Percentiles rank a stretch among this genome's conserved stretches.
These are phyloP conservation scores for Hypoxylon sp. DNA, from an alignment of 2,329 filamentous ascomycete genomes.

Conservation along the genomic window DNA sequence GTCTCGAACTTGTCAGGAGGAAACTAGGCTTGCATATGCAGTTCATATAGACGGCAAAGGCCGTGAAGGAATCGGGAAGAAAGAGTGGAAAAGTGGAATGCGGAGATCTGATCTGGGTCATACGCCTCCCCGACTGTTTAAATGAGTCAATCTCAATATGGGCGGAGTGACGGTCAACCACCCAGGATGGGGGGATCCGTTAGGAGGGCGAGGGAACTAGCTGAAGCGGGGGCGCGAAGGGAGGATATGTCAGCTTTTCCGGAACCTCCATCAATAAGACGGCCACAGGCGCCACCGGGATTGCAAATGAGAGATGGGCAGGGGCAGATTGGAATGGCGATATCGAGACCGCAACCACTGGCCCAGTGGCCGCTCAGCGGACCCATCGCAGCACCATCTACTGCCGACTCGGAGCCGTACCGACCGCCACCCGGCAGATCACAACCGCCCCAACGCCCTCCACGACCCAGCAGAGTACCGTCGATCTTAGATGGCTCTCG, in stretches of 20 bases:
- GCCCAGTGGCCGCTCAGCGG: slow-evolving; percentile 59
- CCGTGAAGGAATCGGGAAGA: slow-evolving; percentile 41
- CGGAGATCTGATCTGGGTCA: slow-evolving; percentile 39
- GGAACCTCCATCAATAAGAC: slow-evolving; percentile 53
- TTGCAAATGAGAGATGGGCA: slow-evolving; percentile 58
- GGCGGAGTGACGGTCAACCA: slow-evolving; percentile 65
- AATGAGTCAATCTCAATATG: slow-evolving; percentile 72
- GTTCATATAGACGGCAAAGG: slow-evolving; percentile 41
- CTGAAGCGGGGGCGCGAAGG: slow-evolving; percentile 59
- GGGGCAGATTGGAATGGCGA: slow-evolving; percentile 61
- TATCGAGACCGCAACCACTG: slow-evolving; percentile 62
- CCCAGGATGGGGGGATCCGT: slow-evolving; percentile 64
- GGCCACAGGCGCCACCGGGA: slow-evolving; percentile 54
- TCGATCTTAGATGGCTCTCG: slow-evolving; percentile 71
- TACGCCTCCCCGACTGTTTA: slow-evolving; percentile 54
- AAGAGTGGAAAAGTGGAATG: slow-evolving; percentile 45
- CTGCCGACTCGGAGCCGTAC: slow-evolving; percentile 59
- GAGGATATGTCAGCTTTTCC: slow-evolving; percentile 51
- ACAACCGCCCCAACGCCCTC: slow-evolving; percentile 70
- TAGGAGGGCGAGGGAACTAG: slow-evolving; percentile 68
- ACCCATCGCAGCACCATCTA: slow-evolving; percentile 47
- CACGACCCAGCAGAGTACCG: slow-evolving; percentile 71
- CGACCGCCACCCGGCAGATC: slow-evolving; percentile 66
- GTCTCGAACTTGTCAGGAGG: slow-evolving; percentile 35
- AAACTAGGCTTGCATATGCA: slow-evolving; percentile 44